A percentile compares a stretch with the other conserved stretches of the same genome.
Evolutionary conservation across 305 asterid genomes (phyloP).

Genomic region (Striga hermonthica): DNA sequence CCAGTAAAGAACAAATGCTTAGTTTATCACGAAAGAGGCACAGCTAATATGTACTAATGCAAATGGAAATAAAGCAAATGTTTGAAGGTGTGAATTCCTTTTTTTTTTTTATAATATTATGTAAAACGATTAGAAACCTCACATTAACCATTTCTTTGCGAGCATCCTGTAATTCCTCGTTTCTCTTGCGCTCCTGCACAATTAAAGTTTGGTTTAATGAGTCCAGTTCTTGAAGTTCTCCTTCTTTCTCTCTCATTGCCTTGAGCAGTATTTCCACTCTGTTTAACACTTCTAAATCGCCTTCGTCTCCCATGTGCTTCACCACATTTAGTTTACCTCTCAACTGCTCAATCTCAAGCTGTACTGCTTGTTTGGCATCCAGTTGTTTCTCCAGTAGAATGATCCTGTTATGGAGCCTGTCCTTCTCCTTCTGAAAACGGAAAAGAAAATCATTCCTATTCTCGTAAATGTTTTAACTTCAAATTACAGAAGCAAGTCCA

Average conservation of each 20-base stretch:
- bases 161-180: slow-evolving; percentile 9
- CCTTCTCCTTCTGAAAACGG: slow-evolving; percentile 17
- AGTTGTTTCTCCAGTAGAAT: slow-evolving; percentile 19
- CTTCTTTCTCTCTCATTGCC: slow-evolving; percentile 19
- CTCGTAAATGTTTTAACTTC: background rate
- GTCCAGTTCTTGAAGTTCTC: slow-evolving; percentile 12
- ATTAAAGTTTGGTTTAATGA: slow-evolving; percentile 18
- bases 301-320: slow-evolving; percentile 21
- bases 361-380: slow-evolving; percentile 21
- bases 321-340: slow-evolving; percentile 19
- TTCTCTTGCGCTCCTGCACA: slow-evolving; percentile 16
- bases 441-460: background rate
- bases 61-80: background rate
- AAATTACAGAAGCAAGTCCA: slow-evolving; percentile 23
- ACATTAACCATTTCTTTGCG: slow-evolving; percentile 17
- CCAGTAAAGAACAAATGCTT: background rate
- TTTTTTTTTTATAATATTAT: background rate
- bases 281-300: slow-evolving; percentile 14
- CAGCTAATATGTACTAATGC: background rate
- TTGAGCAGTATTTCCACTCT: slow-evolving; percentile 10
- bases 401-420: slow-evolving; percentile 13
- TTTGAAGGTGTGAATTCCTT: background rate
- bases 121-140: slow-evolving; percentile 7
- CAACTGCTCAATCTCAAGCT: slow-evolving; percentile 20
- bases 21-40: background rate